A percentile compares a stretch with the other conserved stretches of the same genome.
Conservation (phyloP, 371 early-diverging fungal genomes). For the Umbelopsis sp. region DNA sequence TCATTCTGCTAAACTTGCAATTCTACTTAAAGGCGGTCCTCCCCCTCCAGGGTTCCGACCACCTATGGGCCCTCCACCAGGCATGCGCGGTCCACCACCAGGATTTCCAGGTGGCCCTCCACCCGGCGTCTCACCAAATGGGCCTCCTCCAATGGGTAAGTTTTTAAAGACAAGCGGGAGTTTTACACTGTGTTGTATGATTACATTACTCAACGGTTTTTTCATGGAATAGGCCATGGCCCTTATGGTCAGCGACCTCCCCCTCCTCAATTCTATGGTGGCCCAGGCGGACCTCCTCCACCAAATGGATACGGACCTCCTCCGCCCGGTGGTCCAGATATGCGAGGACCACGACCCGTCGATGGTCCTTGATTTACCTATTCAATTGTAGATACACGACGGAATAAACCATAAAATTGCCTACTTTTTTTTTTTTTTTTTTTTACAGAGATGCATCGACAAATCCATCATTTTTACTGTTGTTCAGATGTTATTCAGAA, state of each 20-base stretch:
- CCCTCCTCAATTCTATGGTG: conserved; percentile 28
- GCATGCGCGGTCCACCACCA: conserved; percentile 32
- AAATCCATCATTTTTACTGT: conserved; percentile 6
- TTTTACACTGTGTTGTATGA: background rate
- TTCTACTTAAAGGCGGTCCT: conserved; percentile 1
- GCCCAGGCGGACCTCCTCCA: conserved; percentile 22
- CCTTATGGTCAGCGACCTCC: conserved; percentile 23
- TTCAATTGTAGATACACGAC: conserved; percentile 18
- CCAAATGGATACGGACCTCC: conserved; percentile 22
- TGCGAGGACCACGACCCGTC: conserved; percentile 13
- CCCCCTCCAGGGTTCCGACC: conserved; percentile 47
- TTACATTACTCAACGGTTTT: background rate
- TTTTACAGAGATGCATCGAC: background rate
- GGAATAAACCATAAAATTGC: conserved; percentile 9
- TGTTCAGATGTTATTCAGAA: background rate
- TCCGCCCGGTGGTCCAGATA: conserved; percentile 16
- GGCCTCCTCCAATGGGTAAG: conserved; percentile 22
- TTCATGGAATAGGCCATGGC: background rate
- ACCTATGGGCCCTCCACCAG: conserved; percentile 52
- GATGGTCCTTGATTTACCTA: conserved; percentile 1
- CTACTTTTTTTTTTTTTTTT: too few relatives aligned
- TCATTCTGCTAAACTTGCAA: background rate
- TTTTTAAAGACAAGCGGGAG: background rate
- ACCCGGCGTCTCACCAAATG: conserved; percentile 2
- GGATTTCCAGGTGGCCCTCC: background rate